Base-by-base conservation (phyloP, 768 basidiomycete genomes). In the Collybia sp. region DNA sequence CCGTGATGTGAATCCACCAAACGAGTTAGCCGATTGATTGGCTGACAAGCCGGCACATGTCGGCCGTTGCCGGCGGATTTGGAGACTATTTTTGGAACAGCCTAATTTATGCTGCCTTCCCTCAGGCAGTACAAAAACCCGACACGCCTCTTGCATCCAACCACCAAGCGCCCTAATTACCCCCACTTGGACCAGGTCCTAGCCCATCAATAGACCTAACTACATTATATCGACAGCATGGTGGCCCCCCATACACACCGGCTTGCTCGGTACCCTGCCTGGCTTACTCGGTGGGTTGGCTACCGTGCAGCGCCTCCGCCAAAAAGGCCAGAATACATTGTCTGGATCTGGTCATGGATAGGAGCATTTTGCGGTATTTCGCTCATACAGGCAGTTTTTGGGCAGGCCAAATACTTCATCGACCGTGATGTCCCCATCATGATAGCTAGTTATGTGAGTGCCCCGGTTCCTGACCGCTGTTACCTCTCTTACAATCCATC, bases 331-430 rank as follows among this genome's bases (percentile, higher is more conserved):
- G 52, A 67, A 25, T 66, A 70, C 48, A 56, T 70, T 15, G 52
- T 73, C 19, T 77, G 71, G 69, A 30, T 74, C 8, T 80, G 76
- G 76, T 74, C 78, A 0, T 79, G 77, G 53, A 53, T 80, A 12
- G 76, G 71, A 19, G 68, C 79, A 1, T 79, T 79, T 53, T 65
- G 66, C 42, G 75, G 75, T 3, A 67, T 79, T 42, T 66, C 75
- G 0, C 46, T 72, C 32, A 66, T 81, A 39, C 77, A 80, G 46
- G 76, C 69, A 6, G 58, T 75, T 9, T 79, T 80, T 49, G 66
- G 64, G 17, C 69, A 76, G 19, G 62, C 72, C 3, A 66, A 66
- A 5, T 77, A 76, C 48, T 80, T 81, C 54, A 57, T 71, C 5
- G 56, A 65, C 43, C 56, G 71, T 30, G 64, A 64, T 13, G 75